These are phyloP conservation scores for Cryphonectria japonica DNA, from an alignment of 2,329 filamentous ascomycete genomes.

Conservation along the genomic window DNA sequence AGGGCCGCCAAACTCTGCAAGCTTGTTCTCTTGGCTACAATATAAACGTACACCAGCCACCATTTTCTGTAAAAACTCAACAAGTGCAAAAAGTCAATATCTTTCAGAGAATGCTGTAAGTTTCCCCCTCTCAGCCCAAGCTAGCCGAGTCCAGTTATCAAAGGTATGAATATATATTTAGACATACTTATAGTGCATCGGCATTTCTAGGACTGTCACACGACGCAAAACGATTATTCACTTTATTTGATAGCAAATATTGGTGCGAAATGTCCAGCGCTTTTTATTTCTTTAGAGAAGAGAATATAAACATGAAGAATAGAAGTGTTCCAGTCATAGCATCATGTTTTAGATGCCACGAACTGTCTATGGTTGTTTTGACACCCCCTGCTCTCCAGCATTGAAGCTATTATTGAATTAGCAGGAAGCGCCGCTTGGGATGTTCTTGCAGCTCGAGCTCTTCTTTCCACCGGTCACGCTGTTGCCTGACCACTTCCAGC, in stretches of 20 bases:
- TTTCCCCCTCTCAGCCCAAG: no score
- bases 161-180: no score
- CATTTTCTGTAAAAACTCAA: no score
- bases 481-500: constrained; percentile 57
- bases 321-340: neutral
- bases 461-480: constrained; percentile 53
- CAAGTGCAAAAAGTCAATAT: no score
- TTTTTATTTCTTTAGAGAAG: neutral
- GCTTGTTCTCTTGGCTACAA: no score
- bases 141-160: no score
- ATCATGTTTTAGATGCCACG: neutral
- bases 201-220: neutral
- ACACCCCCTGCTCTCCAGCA: neutral
- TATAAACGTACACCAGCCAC: no score
- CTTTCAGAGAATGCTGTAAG: no score
- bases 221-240: neutral
- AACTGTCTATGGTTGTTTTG: neutral
- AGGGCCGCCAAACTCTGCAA: no score
- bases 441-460: constrained; percentile 28
- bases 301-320: constrained; percentile 2
- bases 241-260: neutral
- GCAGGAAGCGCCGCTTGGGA: constrained; percentile 15
- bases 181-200: neutral
- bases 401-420: neutral
- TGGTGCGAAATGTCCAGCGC: neutral